A percentile compares a stretch with the other conserved stretches of the same genome.
phyloP scores from a whole-genome alignment of 257 asterid genomes.

The Pogostemon cablin region DNA sequence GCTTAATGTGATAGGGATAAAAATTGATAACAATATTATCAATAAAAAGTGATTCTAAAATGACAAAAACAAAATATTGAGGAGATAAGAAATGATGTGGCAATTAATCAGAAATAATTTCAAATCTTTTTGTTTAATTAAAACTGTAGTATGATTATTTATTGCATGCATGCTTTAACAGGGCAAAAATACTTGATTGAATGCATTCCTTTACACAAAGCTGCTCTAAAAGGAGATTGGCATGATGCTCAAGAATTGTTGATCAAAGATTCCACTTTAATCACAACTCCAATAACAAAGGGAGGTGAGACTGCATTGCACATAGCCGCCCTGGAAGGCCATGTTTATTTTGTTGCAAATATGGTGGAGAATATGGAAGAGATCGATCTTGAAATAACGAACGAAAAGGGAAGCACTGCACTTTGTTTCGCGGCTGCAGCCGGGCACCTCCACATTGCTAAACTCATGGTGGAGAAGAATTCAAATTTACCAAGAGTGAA shows the following conservation, averaged over 20 bases:
- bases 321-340: slow-evolving; percentile 38
- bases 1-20: too few relatives aligned
- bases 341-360: slow-evolving; percentile 18
- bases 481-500: not conserved
- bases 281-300: slow-evolving; percentile 31
- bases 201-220: slow-evolving; percentile 34
- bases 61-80: too few relatives aligned
- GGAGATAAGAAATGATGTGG: too few relatives aligned
- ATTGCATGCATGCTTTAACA: not conserved
- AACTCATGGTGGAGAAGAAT: not conserved
- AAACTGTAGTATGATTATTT: too few relatives aligned
- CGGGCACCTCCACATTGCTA: slow-evolving; percentile 34
- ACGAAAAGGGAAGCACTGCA: slow-evolving; percentile 34
- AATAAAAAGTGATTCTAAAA: too few relatives aligned
- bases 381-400: slow-evolving; percentile 26
- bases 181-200: slow-evolving; percentile 17
- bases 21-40: too few relatives aligned
- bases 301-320: slow-evolving; percentile 44
- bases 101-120: too few relatives aligned
- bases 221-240: slow-evolving; percentile 42
- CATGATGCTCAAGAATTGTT: slow-evolving; percentile 14
- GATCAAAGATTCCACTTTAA: not conserved
- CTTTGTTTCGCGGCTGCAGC: slow-evolving; percentile 38
- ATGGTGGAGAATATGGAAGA: slow-evolving; percentile 7
- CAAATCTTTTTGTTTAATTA: too few relatives aligned